A percentile compares a stretch with the other conserved stretches of the same genome.
phyloP scores from a whole-genome alignment of 306 rosid species.

The Vigna unguiculata region DNA sequence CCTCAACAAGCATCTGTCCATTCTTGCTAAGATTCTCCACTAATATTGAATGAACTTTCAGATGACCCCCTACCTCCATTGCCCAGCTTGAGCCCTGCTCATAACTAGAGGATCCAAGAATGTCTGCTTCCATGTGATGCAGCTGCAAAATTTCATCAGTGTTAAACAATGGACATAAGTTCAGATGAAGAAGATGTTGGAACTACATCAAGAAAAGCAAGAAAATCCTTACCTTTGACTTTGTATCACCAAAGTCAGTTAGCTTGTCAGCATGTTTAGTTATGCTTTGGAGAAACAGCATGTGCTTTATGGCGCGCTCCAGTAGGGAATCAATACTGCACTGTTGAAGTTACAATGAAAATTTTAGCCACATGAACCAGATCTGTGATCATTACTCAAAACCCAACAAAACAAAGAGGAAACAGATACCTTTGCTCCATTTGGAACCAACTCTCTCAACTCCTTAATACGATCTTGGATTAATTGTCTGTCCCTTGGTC shows the following conservation, averaged over 20 bases:
- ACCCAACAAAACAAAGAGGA: neutral
- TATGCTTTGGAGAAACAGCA: conserved; percentile 91
- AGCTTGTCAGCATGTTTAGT: conserved; percentile 95
- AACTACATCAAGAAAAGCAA: conserved; percentile 28
- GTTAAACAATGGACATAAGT: conserved; percentile 31
- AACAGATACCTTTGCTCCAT: conserved; percentile 82
- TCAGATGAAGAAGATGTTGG: conserved; percentile 9
- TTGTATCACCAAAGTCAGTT: conserved; percentile 62
- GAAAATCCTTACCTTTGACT: conserved; percentile 56
- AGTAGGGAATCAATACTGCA: conserved; percentile 97
- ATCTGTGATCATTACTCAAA: conserved; percentile 34
- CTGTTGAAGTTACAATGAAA: conserved; percentile 59
- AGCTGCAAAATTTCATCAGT: conserved; percentile 55
- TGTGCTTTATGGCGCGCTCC: conserved; percentile 93
- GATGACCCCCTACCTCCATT: conserved; percentile 95
- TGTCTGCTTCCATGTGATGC: conserved; percentile 65
- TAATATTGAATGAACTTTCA: conserved; percentile 88
- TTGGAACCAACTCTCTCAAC: conserved; percentile 91
- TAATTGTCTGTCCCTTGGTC: conserved; percentile 98
- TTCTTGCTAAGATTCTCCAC: conserved; percentile 89
- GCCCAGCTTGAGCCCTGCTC: conserved; percentile 97
- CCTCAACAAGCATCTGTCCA: conserved; percentile 98
- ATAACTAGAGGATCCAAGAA: conserved; percentile 62
- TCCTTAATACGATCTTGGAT: conserved; percentile 99
- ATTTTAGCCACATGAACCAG: conserved; percentile 47